These are phyloP conservation scores for Nemania sp. DNA, from an alignment of 2,329 filamentous ascomycete genomes.

Conservation along the genomic window DNA sequence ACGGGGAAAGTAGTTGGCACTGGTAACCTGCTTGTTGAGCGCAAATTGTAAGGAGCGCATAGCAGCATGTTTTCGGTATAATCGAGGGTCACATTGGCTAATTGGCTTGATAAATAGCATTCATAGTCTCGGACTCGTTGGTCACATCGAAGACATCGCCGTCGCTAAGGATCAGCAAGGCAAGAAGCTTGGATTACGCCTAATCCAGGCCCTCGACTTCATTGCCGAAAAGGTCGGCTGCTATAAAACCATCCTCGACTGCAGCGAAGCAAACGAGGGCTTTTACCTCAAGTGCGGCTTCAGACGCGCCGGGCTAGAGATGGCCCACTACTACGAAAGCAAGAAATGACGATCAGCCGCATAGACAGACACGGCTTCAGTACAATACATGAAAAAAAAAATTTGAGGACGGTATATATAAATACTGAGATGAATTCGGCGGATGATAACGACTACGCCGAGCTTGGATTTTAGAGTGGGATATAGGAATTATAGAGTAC, in stretches of 20 bases:
- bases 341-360: conserved; percentile 54
- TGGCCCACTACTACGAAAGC: conserved; percentile 92
- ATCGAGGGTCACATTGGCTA: conserved; percentile 15
- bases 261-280: conserved; percentile 93
- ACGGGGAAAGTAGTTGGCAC: conserved; percentile 82
- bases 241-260: conserved; percentile 98
- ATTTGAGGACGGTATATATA: conserved; percentile 10
- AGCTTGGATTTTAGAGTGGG: conserved; percentile 31
- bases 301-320: conserved; percentile 89
- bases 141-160: conserved; percentile 98
- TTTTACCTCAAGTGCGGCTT: conserved; percentile 99
- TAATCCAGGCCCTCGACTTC: conserved; percentile 93
- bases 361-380: not conserved
- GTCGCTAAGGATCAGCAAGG: conserved; percentile 96
- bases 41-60: conserved; percentile 80
- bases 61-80: not conserved
- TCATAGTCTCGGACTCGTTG: conserved; percentile 83
- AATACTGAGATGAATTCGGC: conserved; percentile 31
- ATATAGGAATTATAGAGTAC: conserved; percentile 32
- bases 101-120: conserved; percentile 64
- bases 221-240: conserved; percentile 90
- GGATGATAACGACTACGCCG: conserved; percentile 30
- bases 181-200: conserved; percentile 91
- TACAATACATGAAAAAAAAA: not conserved
- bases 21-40: conserved; percentile 89